Conservation (phyloP, 1,284 basidiomycete genomes). For the Kalmanozyma brasiliensis region DNA sequence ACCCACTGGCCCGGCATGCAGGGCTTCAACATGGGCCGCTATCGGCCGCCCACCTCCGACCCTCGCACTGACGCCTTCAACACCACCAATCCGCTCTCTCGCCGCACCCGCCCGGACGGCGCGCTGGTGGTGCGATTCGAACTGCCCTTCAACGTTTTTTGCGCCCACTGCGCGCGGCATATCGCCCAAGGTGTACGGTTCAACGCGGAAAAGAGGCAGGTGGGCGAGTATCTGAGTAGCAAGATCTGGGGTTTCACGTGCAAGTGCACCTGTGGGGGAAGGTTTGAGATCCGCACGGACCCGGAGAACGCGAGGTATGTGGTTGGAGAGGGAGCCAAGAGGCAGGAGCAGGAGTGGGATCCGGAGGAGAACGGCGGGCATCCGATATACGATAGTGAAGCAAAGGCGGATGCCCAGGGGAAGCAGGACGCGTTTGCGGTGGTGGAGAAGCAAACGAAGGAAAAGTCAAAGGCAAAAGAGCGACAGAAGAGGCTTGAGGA, state of each 20-base stretch:
- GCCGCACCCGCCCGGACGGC: slow-evolving; percentile 86
- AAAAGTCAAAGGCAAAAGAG: slow-evolving; percentile 77
- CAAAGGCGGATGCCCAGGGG: slow-evolving; percentile 72
- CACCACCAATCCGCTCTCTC: slow-evolving; percentile 73
- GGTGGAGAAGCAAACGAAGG: slow-evolving; percentile 85
- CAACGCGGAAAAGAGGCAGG: slow-evolving; percentile 97
- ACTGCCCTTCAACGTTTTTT: slow-evolving; percentile 97
- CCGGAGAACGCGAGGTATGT: slow-evolving; percentile 95
- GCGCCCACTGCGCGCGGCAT: slow-evolving; percentile 70
- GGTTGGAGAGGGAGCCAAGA: slow-evolving; percentile 86
- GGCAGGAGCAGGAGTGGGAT: slow-evolving; percentile 94
- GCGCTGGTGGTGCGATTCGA: slow-evolving; percentile 84
- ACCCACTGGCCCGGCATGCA: slow-evolving; percentile 56
- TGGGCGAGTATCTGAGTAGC: slow-evolving; percentile 93
- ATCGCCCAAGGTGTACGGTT: slow-evolving; percentile 74
- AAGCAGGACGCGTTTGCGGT: slow-evolving; percentile 83
- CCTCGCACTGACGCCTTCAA: slow-evolving; percentile 41
- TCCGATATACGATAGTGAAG: slow-evolving; percentile 78
- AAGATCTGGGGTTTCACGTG: slow-evolving; percentile 94
- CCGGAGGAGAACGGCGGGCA: slow-evolving; percentile 93
- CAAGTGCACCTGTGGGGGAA: slow-evolving; percentile 91
- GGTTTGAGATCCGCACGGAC: slow-evolving; percentile 97
- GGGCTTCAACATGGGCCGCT: slow-evolving; percentile 65
- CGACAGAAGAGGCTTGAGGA: slow-evolving; percentile 81
- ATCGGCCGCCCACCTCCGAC: slow-evolving; percentile 53